Evolutionary conservation across 371 early-diverging fungal species (phyloP).

Genomic region (Mucor piriformis): DNA sequence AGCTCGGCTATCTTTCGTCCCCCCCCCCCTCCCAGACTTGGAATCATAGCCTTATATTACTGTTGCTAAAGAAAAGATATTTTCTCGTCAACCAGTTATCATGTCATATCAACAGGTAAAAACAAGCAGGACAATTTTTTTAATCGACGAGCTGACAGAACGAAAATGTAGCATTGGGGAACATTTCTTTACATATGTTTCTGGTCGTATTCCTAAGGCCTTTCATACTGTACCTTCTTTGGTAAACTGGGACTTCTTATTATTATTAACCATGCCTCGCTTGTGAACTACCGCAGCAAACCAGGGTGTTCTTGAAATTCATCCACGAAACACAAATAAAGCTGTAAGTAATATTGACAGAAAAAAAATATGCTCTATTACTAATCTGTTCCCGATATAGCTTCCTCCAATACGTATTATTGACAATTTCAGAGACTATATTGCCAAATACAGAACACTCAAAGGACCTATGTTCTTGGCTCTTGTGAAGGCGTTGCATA

Average conservation of each 20-base stretch:
- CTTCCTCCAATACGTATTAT: not conserved
- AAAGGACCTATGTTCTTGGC: conserved; percentile 93
- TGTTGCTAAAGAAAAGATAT: too few relatives aligned
- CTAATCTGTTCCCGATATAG: too few relatives aligned
- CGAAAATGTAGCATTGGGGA: conserved; percentile 80
- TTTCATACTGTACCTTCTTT: conserved; percentile 93
- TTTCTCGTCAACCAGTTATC: too few relatives aligned
- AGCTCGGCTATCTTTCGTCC: too few relatives aligned
- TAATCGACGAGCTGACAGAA: too few relatives aligned
- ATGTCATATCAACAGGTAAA: conserved; percentile 82
- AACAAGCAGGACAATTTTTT: too few relatives aligned
- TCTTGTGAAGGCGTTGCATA: conserved; percentile 86
- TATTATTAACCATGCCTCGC: conserved; percentile 86
- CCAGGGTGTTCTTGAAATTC: conserved; percentile 90
- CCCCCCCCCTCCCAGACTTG: too few relatives aligned
- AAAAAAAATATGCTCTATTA: too few relatives aligned
- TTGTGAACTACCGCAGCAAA: conserved; percentile 95
- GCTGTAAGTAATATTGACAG: too few relatives aligned
- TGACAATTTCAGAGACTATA: not conserved
- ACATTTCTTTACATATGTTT: conserved; percentile 85
- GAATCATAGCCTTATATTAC: too few relatives aligned
- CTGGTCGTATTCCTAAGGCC: conserved; percentile 89
- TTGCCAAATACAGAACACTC: conserved; percentile 36
- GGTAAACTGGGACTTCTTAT: conserved; percentile 93
- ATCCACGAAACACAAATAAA: conserved; percentile 88